phyloP scores from a whole-genome alignment of 2,329 filamentous ascomycete species.

The Ophiostoma perfectum region DNA sequence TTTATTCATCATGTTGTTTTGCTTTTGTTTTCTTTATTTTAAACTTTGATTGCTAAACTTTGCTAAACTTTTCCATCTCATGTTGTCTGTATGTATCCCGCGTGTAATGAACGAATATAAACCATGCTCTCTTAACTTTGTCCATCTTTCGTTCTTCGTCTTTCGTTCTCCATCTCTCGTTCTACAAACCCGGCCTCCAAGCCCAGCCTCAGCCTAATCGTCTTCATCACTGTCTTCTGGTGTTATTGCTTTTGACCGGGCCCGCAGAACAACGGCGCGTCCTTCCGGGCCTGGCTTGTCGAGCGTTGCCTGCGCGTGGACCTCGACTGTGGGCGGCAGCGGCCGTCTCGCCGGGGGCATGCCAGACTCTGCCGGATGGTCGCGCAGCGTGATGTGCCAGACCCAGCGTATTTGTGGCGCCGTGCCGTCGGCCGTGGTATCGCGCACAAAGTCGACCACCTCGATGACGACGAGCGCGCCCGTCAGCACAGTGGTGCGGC shows the following conservation, averaged over 20 bases:
- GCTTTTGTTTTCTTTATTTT: not conserved
- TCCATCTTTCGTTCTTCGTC: not conserved
- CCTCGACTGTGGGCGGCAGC: slow-evolving; percentile 33
- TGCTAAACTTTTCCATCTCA: not conserved
- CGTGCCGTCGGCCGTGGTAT: slow-evolving; percentile 40
- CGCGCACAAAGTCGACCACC: slow-evolving; percentile 63
- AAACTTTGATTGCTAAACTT: too few species aligned
- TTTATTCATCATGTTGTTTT: not conserved
- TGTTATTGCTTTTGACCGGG: not conserved
- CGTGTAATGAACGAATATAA: slow-evolving; percentile 3
- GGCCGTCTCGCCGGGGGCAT: slow-evolving; percentile 15
- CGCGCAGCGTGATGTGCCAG: slow-evolving; percentile 43
- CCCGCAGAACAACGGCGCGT: not conserved
- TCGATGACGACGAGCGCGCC: slow-evolving; percentile 67
- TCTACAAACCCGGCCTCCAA: too few species aligned
- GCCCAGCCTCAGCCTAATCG: not conserved
- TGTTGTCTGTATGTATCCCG: slow-evolving; percentile 5
- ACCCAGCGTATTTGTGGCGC: slow-evolving; percentile 67
- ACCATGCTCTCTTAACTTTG: not conserved
- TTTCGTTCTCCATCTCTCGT: not conserved
- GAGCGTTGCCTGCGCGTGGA: slow-evolving; percentile 31
- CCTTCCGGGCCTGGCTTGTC: slow-evolving; percentile 8
- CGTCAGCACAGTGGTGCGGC: slow-evolving; percentile 56
- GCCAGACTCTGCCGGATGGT: not conserved
- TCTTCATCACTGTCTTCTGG: not conserved